Evolutionary conservation across 2,329 filamentous ascomycete species (phyloP), one percentile per base, ranked within the genome.

Genomic region (Cladobotryum mycophilum): DNA sequence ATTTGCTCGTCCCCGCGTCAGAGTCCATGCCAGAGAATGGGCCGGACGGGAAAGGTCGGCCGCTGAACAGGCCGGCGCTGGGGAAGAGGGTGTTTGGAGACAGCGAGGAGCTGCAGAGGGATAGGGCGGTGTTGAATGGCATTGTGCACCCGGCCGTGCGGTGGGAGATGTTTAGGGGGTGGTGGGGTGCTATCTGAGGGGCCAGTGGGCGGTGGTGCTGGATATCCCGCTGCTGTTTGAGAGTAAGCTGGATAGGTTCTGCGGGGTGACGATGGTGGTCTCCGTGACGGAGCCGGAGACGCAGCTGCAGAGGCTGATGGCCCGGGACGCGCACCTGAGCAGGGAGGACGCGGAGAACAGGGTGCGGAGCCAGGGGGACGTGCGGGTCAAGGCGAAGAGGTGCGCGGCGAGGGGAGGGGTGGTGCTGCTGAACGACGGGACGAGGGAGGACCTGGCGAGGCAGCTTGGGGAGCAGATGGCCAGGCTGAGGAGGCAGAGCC

Each of bases 151-250:
- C 93, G 0, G 90, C 89, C 0, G 91, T 99, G 40, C 79, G 91
- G 38, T 77, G 74, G 63, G 89, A 88, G 66, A 92, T 96, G 78
- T 89, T 89, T 67, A 82, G 78, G 60, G 75, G 44, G 79, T 97
- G 51, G 63, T 89, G n/a, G 73, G 75, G 54, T 81, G 81, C 59
- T 96, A 96, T 63, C 49, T 93, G 13, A 70, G 70, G 1, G 92
- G 93, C 0, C 67, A 83, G 64, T 93, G 92, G 89, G 91, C 90
- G 0, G 89, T 96, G 4, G 86, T 99, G 35, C 76, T 97, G 14
- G 93, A 99, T 64, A 85, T 99, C 8, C 93, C 93, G 47, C 73
- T 99, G 48, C 76, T 99, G 40, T 96, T 96, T 61, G 93, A 99
- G 75, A 86, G 83, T 59, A 82, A 84, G 2, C 84, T 96, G 69